phyloP scores from a whole-genome alignment of 805 yeast species.

The Isabelozyma heimii region DNA sequence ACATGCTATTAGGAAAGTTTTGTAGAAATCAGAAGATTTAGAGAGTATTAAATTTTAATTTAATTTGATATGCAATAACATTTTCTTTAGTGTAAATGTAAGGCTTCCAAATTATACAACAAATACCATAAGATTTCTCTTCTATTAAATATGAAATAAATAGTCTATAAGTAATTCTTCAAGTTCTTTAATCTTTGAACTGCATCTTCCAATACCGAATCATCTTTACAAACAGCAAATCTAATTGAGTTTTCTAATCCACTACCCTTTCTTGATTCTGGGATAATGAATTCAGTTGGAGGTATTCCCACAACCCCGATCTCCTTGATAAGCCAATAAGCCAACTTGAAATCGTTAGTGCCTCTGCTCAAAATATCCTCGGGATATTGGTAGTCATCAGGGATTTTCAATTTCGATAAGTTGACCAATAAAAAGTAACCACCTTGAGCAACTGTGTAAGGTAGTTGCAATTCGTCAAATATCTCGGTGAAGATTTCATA shows the following conservation, averaged over 20 bases:
- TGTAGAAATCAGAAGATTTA: too few species aligned
- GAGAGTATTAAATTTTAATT: too few species aligned
- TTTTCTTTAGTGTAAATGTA: too few species aligned
- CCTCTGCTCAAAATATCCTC: constrained; percentile 56
- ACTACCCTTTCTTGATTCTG: constrained; percentile 55
- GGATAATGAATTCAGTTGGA: constrained; percentile 88
- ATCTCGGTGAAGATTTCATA: constrained; percentile 69
- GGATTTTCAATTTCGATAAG: constrained; percentile 77
- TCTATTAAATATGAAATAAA: not conserved
- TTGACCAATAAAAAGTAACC: constrained; percentile 91
- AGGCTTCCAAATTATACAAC: too few species aligned
- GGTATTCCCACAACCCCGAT: constrained; percentile 96
- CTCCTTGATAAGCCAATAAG: constrained; percentile 90
- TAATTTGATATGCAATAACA: too few species aligned
- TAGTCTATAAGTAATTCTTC: constrained; percentile 50
- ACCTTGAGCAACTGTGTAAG: constrained; percentile 90
- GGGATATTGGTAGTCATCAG: constrained; percentile 70
- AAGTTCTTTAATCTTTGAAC: constrained; percentile 69
- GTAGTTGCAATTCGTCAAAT: constrained; percentile 83
- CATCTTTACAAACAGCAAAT: constrained; percentile 96
- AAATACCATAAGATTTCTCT: too few species aligned
- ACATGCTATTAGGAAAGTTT: not conserved
- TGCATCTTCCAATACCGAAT: constrained; percentile 75
- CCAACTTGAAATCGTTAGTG: constrained; percentile 83
- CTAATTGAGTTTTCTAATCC: constrained; percentile 83